Evolutionary conservation across 495 filamentous ascomycete genomes (phyloP).

Genomic region (Neurospora sp.): DNA sequence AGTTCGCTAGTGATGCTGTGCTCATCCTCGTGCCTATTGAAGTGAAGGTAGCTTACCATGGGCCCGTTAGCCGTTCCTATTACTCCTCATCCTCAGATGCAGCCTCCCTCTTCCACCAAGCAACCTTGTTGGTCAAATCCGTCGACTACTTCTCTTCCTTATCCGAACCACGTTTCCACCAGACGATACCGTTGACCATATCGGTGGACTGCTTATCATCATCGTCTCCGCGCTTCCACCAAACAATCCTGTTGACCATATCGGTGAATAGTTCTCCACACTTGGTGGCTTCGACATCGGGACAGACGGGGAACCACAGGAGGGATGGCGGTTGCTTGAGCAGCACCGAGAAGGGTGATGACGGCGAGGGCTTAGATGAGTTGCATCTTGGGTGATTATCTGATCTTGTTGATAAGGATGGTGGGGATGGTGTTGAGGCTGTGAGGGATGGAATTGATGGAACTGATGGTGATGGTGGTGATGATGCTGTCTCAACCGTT

Average conservation of each 20-base stretch:
- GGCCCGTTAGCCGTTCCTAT: no score
- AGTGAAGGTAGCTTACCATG: no score
- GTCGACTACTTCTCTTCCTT: no score
- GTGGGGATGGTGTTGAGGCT: not conserved
- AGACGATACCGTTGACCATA: not conserved
- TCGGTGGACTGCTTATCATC: not conserved
- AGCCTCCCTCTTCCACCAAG: not conserved
- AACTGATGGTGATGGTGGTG: not conserved
- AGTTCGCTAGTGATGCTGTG: no score
- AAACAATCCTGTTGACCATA: no score
- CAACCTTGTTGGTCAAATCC: no score
- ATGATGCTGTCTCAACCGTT: not conserved
- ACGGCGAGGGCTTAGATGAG: not conserved
- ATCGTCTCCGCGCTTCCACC: no score
- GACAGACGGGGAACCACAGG: not conserved
- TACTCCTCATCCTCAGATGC: no score
- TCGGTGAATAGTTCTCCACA: no score
- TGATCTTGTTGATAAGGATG: not conserved
- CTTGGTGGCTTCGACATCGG: no score
- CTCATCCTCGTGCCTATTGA: no score
- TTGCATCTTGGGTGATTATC: not conserved
- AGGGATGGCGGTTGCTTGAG: not conserved
- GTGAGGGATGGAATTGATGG: not conserved
- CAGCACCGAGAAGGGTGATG: not conserved
- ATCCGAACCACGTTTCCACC: no score